Evolutionary conservation across 2,329 filamentous ascomycete species (phyloP).

Genomic region (Aspergillus hiratsukae): DNA sequence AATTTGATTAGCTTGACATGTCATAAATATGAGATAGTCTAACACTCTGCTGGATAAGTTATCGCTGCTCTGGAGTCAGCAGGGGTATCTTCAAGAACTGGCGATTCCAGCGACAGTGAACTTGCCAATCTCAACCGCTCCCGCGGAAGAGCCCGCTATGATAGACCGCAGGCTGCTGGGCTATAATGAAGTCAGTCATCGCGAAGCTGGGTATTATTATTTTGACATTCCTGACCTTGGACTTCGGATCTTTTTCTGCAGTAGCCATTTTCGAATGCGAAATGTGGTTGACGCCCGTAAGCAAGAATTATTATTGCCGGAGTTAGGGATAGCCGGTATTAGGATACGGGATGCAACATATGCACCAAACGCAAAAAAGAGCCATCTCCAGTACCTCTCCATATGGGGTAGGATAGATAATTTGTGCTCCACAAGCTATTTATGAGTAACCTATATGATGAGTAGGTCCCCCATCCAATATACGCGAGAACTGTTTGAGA

Average conservation of each 20-base stretch:
- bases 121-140: constrained; percentile 86
- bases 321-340: constrained; percentile 1
- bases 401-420: not conserved
- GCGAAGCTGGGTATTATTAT: not conserved
- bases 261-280: constrained; percentile 26
- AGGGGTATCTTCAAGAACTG: not conserved
- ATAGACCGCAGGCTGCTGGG: constrained; percentile 85
- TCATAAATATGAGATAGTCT: constrained; percentile 17
- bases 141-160: constrained; percentile 86
- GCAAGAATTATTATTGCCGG: not conserved
- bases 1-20: constrained; percentile 8
- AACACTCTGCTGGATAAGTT: constrained; percentile 92
- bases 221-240: constrained; percentile 28
- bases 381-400: not conserved
- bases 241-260: constrained; percentile 31
- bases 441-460: not conserved
- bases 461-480: not conserved
- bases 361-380: not conserved
- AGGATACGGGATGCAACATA: not conserved
- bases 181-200: constrained; percentile 41
- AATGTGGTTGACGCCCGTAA: not conserved
- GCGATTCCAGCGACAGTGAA: not conserved
- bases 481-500: not conserved
- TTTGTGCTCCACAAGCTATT: not conserved
- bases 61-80: constrained; percentile 57